phyloP scores from a whole-genome alignment of 495 filamentous ascomycete species.

The Massariosphaeria phaeospora region DNA sequence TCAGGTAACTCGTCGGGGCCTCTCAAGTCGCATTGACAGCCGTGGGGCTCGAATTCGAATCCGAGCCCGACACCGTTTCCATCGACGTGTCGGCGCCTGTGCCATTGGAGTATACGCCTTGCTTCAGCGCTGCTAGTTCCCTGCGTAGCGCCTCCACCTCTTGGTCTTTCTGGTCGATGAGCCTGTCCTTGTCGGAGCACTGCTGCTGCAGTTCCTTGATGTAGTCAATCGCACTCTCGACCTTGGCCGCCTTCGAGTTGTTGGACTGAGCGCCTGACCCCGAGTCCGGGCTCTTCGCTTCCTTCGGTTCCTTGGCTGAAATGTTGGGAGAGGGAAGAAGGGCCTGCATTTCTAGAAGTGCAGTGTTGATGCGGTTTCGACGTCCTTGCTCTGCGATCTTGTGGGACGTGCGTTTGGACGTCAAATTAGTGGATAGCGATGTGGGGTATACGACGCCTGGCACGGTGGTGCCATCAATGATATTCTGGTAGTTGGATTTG shows the following conservation, averaged over 20 bases:
- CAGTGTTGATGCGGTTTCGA: conserved; percentile 84
- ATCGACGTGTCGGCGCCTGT: background rate
- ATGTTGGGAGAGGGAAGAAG: conserved; percentile 56
- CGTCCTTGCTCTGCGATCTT: conserved; percentile 97
- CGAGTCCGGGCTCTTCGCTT: conserved; percentile 43
- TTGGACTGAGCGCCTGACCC: conserved; percentile 39
- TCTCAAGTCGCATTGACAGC: conserved; percentile 10
- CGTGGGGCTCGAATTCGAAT: conserved; percentile 3
- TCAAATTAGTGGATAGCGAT: conserved; percentile 84
- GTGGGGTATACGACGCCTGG: conserved; percentile 89
- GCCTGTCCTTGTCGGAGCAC: conserved; percentile 59
- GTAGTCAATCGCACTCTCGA: conserved; percentile 93
- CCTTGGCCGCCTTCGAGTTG: conserved; percentile 91
- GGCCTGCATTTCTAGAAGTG: conserved; percentile 82
- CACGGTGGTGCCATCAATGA: conserved; percentile 84
- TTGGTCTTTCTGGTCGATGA: conserved; percentile 60
- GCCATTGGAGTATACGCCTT: background rate
- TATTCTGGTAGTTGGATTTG: conserved; percentile 97
- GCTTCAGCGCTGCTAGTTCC: conserved; percentile 25
- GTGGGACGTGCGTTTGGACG: conserved; percentile 94
- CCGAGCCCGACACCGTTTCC: conserved; percentile 6
- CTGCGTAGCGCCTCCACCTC: conserved; percentile 45
- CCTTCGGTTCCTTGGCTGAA: conserved; percentile 30
- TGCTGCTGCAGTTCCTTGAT: conserved; percentile 79
- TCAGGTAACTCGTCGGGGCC: background rate